Conservation (phyloP, 192 early-diverging fungal species). For the Coemansia sp. region DNA sequence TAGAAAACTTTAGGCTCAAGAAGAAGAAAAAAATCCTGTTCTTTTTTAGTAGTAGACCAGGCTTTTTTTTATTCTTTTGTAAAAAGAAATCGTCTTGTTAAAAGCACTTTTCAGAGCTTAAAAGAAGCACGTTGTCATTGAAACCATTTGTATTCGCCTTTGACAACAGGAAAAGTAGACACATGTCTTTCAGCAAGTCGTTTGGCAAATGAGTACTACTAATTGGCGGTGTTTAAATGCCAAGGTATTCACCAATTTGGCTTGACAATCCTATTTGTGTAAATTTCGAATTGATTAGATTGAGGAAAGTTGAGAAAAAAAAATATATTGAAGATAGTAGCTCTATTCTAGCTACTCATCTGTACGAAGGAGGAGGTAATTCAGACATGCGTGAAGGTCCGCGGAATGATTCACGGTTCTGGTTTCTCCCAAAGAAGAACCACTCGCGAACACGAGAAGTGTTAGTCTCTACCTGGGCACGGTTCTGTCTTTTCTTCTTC, state of each 20-base stretch:
- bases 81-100: background rate
- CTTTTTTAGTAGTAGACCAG: background rate
- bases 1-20: background rate
- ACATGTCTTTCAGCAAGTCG: background rate
- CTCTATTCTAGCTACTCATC: background rate
- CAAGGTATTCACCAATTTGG: background rate
- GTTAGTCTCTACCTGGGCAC: background rate
- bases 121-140: background rate
- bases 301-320: background rate
- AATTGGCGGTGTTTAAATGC: background rate
- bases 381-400: background rate
- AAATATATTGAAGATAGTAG: background rate
- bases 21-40: background rate
- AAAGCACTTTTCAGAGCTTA: background rate
- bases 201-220: background rate
- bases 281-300: background rate
- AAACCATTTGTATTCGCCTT: background rate
- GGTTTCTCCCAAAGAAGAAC: background rate
- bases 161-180: background rate
- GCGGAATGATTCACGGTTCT: background rate
- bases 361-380: background rate
- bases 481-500: background rate
- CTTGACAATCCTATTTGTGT: background rate
- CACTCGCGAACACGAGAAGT: background rate
- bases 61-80: background rate